These are phyloP conservation scores for Lactuca saligna DNA, from an alignment of 129 eudicot species.

Conservation along the genomic window DNA sequence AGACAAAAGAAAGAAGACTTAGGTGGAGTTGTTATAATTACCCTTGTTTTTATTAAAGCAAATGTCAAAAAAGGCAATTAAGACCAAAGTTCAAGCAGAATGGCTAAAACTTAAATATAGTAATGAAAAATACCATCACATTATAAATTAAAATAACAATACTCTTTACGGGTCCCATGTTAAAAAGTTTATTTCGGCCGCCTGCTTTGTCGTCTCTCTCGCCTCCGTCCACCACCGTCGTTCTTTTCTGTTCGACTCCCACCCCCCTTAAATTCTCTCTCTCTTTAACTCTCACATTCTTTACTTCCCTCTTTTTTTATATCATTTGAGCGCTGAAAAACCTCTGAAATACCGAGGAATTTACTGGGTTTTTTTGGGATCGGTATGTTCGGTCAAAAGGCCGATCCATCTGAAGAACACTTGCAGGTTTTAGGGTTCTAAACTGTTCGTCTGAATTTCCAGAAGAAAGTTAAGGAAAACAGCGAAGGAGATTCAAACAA, in stretches of 20 bases:
- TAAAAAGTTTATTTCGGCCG: constrained; percentile 64
- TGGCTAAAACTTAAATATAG: neutral
- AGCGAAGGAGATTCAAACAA: neutral
- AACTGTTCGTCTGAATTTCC: neutral
- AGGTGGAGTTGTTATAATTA: constrained; percentile 44
- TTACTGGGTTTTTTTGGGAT: neutral
- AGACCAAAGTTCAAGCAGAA: neutral
- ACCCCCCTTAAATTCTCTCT: constrained; percentile 20
- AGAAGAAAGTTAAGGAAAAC: neutral
- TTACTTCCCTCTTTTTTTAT: constrained; percentile 6
- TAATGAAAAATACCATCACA: neutral
- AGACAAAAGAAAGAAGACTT: constrained; percentile 33
- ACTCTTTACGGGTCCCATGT: constrained; percentile 38
- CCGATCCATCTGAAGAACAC: neutral
- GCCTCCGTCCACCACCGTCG: constrained; percentile 65
- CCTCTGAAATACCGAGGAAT: constrained; percentile 13
- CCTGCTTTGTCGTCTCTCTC: constrained; percentile 86
- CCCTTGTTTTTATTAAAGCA: constrained; percentile 37
- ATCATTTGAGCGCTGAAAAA: neutral
- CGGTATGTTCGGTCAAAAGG: neutral
- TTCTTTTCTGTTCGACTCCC: constrained; percentile 35
- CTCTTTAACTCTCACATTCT: constrained; percentile 33
- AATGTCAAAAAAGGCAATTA: constrained; percentile 28
- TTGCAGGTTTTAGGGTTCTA: constrained; percentile 13
- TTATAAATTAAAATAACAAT: neutral